Evolutionary conservation across 139 green algal species (phyloP), one percentile per base, ranked within the genome.

Genomic region (Microglena sp.): DNA sequence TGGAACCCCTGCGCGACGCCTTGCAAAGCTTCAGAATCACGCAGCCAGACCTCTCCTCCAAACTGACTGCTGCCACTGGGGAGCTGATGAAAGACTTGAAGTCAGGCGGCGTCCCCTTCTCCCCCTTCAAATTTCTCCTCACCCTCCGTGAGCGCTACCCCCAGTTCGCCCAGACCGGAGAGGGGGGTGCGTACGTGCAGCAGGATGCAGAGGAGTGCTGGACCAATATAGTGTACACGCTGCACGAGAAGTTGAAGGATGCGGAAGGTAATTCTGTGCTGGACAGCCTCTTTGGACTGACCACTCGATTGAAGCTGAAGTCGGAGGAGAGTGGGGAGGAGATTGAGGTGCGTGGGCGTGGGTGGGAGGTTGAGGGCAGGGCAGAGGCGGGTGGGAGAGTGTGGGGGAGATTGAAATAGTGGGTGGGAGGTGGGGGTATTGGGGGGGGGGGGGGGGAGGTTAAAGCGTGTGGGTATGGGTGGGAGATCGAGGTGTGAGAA

Each of bases 201-300:
- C 92, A 98, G 81, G 94, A 99, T 69, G 94, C 94, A 15, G 94
- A 99, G 78, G 94, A 99, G 77, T 99, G 94, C 78, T 97, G 84
- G 84, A 89, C 82, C 3, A 82, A 92, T 75, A 60, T 99, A 15
- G 55, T 97, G 57, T 86, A 87, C 68, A 74, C 71, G 4, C 71
- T 98, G 6, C 69, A 70, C 2, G 80, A 88, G 64, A 77, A 74
- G 58, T 64, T 94, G 32, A 85, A 89, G 82, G 88, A 28, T 60
- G 53, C 4, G 22, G 29, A 11, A 53, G 29, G 21, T 45, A 18
- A 3, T 5, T 44, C 77, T 0, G 57, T 79, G 1, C 68, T 97
- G 26, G 68, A 91, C 46, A 64, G 82, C 24, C 67, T 97, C 36
- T 93, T 99, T 77, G 93, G 92, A 4, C 64, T 98, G 6, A 67